Evolutionary conservation across 495 filamentous ascomycete genomes (phyloP).

Genomic region (Penicillium paradoxum): DNA sequence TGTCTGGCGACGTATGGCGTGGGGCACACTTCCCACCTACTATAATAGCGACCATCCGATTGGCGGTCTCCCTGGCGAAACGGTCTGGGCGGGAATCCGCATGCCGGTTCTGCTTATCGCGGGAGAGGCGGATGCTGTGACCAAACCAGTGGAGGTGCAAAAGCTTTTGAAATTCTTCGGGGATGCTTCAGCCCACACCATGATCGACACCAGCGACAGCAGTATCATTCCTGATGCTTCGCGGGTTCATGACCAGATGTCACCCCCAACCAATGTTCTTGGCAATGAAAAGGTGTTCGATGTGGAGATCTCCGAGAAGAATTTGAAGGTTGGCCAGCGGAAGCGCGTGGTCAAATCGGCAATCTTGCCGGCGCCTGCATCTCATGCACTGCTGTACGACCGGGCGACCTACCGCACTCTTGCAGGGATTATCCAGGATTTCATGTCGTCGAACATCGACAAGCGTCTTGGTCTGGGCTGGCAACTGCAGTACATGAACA

Average conservation of each 20-base stretch:
- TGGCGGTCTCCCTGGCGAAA: conserved; percentile 64
- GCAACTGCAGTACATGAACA: conserved; percentile 83
- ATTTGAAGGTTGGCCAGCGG: conserved; percentile 9
- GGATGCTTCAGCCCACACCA: conserved; percentile 15
- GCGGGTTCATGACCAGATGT: conserved; percentile 23
- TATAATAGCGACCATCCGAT: conserved; percentile 37
- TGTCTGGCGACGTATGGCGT: conserved; percentile 81
- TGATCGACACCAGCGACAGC: conserved; percentile 42
- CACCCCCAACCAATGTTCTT: conserved; percentile 8
- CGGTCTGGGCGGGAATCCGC: conserved; percentile 68
- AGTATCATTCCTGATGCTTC: conserved; percentile 44
- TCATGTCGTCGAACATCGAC: conserved; percentile 69
- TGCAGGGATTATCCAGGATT: conserved; percentile 75
- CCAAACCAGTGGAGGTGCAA: conserved; percentile 62
- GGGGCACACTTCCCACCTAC: conserved; percentile 59
- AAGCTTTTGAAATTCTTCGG: conserved; percentile 62
- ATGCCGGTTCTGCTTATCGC: conserved; percentile 74
- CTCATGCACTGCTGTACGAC: conserved; percentile 80
- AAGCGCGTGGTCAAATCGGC: conserved; percentile 59
- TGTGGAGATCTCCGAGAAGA: conserved; percentile 25
- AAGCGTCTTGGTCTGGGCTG: conserved; percentile 75
- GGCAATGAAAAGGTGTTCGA: conserved; percentile 27
- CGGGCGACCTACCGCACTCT: conserved; percentile 69
- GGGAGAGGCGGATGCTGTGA: conserved; percentile 71
- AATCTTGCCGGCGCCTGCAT: conserved; percentile 72